Evolutionary conservation across 768 basidiomycete genomes (phyloP), one percentile per base, ranked within the genome.

Genomic region (Glaciozyma martinii): DNA sequence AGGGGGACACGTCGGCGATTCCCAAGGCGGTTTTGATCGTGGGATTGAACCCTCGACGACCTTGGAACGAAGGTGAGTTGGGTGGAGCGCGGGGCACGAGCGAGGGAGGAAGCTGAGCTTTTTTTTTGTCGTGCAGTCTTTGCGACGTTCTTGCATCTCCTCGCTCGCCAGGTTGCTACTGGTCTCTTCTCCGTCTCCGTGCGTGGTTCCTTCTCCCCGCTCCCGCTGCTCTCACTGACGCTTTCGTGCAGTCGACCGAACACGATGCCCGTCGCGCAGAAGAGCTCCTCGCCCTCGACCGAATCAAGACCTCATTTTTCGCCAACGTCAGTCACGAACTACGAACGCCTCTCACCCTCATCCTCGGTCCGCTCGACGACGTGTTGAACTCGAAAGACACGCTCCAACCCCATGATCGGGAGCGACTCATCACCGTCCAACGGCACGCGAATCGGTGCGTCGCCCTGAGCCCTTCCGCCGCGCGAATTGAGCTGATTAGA

Each of bases 221-320:
- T n/a, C n/a, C n/a, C 27, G 5, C 21, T 30, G 43, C 8, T 40
- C n/a, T 25, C 27, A 13, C 23, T 43, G n/a, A 29, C 43, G 18
- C 21, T 52, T 27, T 21, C 25, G 16, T 7, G 7, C 37, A 67
- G 52, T 58, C 64, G 6, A 63, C 62, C 56, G 66, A 71, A 49
- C 58, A 66, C 40, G 70, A 67, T 49, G 56, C 59, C n/a, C 9
- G n/a, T 1, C 63, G 65, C 21, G 67, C 71, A 7, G 65, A 65
- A 18, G 66, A 68, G 47, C 58, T 71, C 29, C 21, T 67, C 27
- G 40, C 49, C 25, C 71, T 71, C 47, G 71, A 71, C 50, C 25
- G 49, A 10, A 62, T 65, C 18, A 71, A 71, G 65, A 55, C 46
- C 66, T 46, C 43, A 25, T 69, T 69, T 64, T 66, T 69, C 64